Percentiles rank a stretch among this genome's conserved stretches.
Evolutionary conservation across 1,139 yeast genomes (phyloP).

Genomic region (Yamadazyma blattariae): DNA sequence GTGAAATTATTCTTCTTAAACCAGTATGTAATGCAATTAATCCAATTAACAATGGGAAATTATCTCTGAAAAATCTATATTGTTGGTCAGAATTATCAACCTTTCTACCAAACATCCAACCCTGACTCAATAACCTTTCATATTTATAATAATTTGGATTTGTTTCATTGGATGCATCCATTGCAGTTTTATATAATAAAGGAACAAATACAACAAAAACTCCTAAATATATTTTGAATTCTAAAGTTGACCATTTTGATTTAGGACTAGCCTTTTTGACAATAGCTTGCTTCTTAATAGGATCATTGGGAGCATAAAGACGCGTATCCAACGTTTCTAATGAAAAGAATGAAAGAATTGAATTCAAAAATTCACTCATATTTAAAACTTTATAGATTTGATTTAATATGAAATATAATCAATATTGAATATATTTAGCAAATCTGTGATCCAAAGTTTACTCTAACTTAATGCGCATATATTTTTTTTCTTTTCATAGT

Average conservation of each 20-base stretch:
- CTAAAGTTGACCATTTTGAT: conserved; percentile 72
- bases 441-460: too few relatives aligned
- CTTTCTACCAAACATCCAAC: conserved; percentile 79
- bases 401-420: too few relatives aligned
- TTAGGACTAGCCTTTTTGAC: conserved; percentile 42
- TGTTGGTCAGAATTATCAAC: conserved; percentile 91
- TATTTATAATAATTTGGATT: conserved; percentile 74
- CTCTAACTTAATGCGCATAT: not conserved
- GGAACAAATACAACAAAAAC: conserved; percentile 74
- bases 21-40: conserved; percentile 54
- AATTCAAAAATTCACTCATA: conserved; percentile 15
- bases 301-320: conserved; percentile 52
- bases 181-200: conserved; percentile 74
- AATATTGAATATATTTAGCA: not conserved
- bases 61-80: conserved; percentile 83
- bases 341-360: conserved; percentile 51
- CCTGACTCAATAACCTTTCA: conserved; percentile 56
- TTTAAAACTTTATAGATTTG: too few relatives aligned
- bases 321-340: conserved; percentile 79
- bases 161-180: conserved; percentile 73
- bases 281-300: conserved; percentile 39
- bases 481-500: too few relatives aligned
- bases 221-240: conserved; percentile 64
- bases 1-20: conserved; percentile 38
- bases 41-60: conserved; percentile 57